Base-by-base conservation (phyloP, 192 early-diverging fungal species). In the Coemansia sp. region DNA sequence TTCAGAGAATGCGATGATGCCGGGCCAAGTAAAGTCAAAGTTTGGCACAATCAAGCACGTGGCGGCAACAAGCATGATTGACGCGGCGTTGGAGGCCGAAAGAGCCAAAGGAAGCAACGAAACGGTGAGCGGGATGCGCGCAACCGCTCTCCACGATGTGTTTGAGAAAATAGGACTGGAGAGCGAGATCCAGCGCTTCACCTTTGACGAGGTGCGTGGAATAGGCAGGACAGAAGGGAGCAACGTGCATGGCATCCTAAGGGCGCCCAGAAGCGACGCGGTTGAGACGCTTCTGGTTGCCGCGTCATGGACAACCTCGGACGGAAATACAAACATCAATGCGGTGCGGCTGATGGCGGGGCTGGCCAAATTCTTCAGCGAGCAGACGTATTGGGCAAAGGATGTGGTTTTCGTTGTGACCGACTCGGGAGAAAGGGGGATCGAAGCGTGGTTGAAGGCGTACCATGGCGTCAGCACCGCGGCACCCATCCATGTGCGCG, bases 331-430 rank as follows among this genome's bases (percentile, higher is more conserved):
- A 38, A 74, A 73, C 67, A 40, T 56, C 13, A 75, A 72, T 49
- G 69, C 67, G 42, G 56, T 81, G 26, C 52, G 71, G 21, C 19
- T 84, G 64, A 48, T 84, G 70, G 76, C 73, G 0, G 77, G 70
- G 7, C 65, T 84, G 59, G 81, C 81, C 6, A 56, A 76, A 58
- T 76, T 64, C 16, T 70, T 77, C 8, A 67, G 69, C 74, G 88
- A 86, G 37, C 77, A 88, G 59, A 89, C 88, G 50, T 91, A 94
- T 76, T 96, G 95, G 93, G 89, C 94, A 48, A 94, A 96, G 75
- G 96, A 98, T 74, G 85, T 96, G 21, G 89, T 98, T 9, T 89
- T 98, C 56, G 75, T 98, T 15, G 88, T 96, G 9, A 89, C 94
- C 0, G 93, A 95, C 69, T 82, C 87, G 3, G 91, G 88, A 42